Evolutionary conservation across 345 rosid species (phyloP).

Genomic region (Arabis hirsuta): DNA sequence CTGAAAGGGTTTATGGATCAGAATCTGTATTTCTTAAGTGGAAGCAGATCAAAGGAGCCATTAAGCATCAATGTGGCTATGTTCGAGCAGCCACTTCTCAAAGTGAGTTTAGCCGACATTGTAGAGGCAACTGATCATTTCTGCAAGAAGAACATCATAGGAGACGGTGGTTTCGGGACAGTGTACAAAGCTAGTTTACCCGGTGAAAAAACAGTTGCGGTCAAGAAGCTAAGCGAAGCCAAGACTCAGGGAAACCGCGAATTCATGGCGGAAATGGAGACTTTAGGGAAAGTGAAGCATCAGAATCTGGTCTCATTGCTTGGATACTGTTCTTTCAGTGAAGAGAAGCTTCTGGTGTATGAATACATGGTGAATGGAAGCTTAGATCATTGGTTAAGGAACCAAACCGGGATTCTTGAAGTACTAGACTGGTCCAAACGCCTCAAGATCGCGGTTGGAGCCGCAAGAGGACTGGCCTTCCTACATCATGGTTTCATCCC

Average conservation of each 20-base stretch:
- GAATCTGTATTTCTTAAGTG: slow-evolving; percentile 63
- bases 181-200: slow-evolving; percentile 78
- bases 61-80: slow-evolving; percentile 83
- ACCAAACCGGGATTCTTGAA: slow-evolving; percentile 61
- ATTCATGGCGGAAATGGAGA: slow-evolving; percentile 95
- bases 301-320: slow-evolving; percentile 80
- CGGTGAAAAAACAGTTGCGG: slow-evolving; percentile 72
- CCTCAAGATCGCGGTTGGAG: slow-evolving; percentile 69
- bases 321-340: slow-evolving; percentile 79
- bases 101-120: slow-evolving; percentile 68
- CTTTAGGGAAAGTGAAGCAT: slow-evolving; percentile 94
- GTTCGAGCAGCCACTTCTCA: slow-evolving; percentile 87
- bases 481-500: slow-evolving; percentile 87
- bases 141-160: slow-evolving; percentile 83
- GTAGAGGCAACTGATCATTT: slow-evolving; percentile 80
- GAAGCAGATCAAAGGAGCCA: slow-evolving; percentile 85
- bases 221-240: slow-evolving; percentile 86
- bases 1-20: slow-evolving; percentile 56
- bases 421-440: slow-evolving; percentile 84
- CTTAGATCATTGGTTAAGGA: slow-evolving; percentile 83
- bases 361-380: slow-evolving; percentile 93
- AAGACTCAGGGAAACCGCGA: slow-evolving; percentile 87
- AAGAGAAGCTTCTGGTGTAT: slow-evolving; percentile 91
- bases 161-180: slow-evolving; percentile 94
- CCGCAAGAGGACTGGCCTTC: slow-evolving; percentile 84